Conservation (phyloP, 2,329 filamentous ascomycete species). For the Fusarium chlamydosporum region DNA sequence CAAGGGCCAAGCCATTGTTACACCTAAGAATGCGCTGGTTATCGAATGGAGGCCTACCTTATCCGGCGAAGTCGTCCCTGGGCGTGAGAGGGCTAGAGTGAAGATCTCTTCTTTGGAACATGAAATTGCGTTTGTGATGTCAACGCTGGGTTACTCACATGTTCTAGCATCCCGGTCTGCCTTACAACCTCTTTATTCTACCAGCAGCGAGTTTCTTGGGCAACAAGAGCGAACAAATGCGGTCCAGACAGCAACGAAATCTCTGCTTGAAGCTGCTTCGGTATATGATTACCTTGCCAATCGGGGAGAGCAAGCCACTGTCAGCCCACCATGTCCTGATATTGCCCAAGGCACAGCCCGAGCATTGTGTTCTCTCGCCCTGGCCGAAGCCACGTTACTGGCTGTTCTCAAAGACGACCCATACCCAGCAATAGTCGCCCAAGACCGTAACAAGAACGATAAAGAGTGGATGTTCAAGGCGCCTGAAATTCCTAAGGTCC, state of each 20-base stretch:
- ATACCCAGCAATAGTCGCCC: slow-evolving; percentile 85
- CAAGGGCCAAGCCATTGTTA: slow-evolving; percentile 60
- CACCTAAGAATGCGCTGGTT: slow-evolving; percentile 71
- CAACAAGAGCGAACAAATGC: slow-evolving; percentile 77
- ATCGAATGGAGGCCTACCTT: slow-evolving; percentile 91
- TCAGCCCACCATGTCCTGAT: slow-evolving; percentile 65
- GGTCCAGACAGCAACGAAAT: slow-evolving; percentile 80
- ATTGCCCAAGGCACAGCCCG: slow-evolving; percentile 67
- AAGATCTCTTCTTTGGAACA: slow-evolving; percentile 82
- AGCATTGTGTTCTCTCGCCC: slow-evolving; percentile 74
- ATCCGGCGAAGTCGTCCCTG: slow-evolving; percentile 72
- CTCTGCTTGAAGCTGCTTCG: slow-evolving; percentile 82
- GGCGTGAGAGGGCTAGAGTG: slow-evolving; percentile 75
- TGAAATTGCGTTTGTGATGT: slow-evolving; percentile 84
- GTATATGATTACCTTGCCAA: slow-evolving; percentile 80
- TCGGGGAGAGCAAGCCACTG: slow-evolving; percentile 63
- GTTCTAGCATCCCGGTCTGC: slow-evolving; percentile 78
- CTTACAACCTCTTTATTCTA: slow-evolving; percentile 80
- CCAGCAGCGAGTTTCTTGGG: slow-evolving; percentile 71
- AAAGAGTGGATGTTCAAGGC: slow-evolving; percentile 98
- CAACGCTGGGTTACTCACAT: slow-evolving; percentile 81
- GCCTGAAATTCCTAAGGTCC: slow-evolving; percentile 88
- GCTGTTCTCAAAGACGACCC: slow-evolving; percentile 95
- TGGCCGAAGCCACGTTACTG: slow-evolving; percentile 90
- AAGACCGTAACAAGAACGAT: slow-evolving; percentile 84